These are phyloP conservation scores for Magnusiomyces sp. DNA, from an alignment of 1,139 yeast species.

Conservation along the genomic window DNA sequence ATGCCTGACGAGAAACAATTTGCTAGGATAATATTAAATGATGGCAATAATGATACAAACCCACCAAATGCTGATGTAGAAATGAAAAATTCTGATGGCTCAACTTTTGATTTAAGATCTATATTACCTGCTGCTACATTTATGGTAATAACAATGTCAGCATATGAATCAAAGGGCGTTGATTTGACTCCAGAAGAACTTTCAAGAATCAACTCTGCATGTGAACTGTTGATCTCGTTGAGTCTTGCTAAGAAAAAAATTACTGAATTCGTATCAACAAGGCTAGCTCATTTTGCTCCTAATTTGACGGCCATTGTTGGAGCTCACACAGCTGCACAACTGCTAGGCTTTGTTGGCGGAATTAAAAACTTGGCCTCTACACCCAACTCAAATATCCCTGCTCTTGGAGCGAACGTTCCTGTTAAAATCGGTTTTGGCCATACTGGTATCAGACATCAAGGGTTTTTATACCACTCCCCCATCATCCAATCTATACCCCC, in stretches of 20 bases:
- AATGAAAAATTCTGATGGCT: neutral
- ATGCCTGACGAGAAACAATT: too few relatives aligned
- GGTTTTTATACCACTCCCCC: slow-evolving; percentile 38
- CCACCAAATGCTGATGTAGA: neutral
- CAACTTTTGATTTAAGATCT: slow-evolving; percentile 30
- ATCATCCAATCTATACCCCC: slow-evolving; percentile 41
- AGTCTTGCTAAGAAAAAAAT: slow-evolving; percentile 39
- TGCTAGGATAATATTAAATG: neutral
- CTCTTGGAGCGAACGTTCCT: slow-evolving; percentile 60
- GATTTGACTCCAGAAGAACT: slow-evolving; percentile 36
- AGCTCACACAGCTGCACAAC: slow-evolving; percentile 62
- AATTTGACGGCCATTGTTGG: slow-evolving; percentile 71
- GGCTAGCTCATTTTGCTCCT: slow-evolving; percentile 63
- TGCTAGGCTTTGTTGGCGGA: slow-evolving; percentile 66
- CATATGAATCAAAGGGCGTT: slow-evolving; percentile 39
- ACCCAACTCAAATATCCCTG: slow-evolving; percentile 78
- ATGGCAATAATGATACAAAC: neutral
- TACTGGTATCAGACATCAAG: slow-evolving; percentile 50
- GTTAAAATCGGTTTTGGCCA: slow-evolving; percentile 39
- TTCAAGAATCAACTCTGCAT: slow-evolving; percentile 37
- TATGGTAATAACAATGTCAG: slow-evolving; percentile 67
- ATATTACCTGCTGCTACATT: slow-evolving; percentile 56
- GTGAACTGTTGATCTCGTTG: slow-evolving; percentile 43
- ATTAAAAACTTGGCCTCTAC: slow-evolving; percentile 56
- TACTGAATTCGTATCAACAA: slow-evolving; percentile 47